Conservation (phyloP, 83 land plant species). For the Thuja plicata region DNA sequence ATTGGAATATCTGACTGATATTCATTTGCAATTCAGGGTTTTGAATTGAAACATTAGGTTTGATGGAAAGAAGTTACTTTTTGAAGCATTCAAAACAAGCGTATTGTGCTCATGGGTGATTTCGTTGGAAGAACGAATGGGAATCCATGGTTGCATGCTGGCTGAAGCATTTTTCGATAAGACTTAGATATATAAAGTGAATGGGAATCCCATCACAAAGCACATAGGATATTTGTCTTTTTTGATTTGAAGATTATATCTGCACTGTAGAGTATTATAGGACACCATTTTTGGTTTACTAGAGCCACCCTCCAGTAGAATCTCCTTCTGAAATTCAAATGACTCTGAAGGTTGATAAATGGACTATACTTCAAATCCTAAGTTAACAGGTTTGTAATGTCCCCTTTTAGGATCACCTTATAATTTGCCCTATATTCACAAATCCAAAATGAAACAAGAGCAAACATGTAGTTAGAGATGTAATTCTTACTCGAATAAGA, state of each 20-base stretch:
- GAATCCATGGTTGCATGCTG: slow-evolving; percentile 90
- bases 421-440: no score
- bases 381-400: no score
- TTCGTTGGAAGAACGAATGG: slow-evolving; percentile 93
- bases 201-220: slow-evolving; percentile 74
- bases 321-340: slow-evolving; percentile 24
- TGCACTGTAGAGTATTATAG: slow-evolving; percentile 78
- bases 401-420: no score
- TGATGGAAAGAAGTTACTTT: slow-evolving; percentile 56
- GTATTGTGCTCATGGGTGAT: slow-evolving; percentile 78
- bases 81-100: slow-evolving; percentile 47
- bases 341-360: slow-evolving; percentile 55
- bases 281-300: slow-evolving; percentile 56
- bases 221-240: slow-evolving; percentile 71
- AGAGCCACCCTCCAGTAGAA: slow-evolving; percentile 43
- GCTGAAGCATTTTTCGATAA: slow-evolving; percentile 47
- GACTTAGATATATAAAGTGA: slow-evolving; percentile 52
- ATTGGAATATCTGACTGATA: background rate
- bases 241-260: slow-evolving; percentile 57
- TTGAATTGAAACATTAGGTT: slow-evolving; percentile 40
- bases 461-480: no score
- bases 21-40: background rate
- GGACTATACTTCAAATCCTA: slow-evolving; percentile 35
- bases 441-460: no score
- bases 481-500: no score